Conservation (phyloP, 2,329 filamentous ascomycete species). For the Hymenoscyphus linearis region DNA sequence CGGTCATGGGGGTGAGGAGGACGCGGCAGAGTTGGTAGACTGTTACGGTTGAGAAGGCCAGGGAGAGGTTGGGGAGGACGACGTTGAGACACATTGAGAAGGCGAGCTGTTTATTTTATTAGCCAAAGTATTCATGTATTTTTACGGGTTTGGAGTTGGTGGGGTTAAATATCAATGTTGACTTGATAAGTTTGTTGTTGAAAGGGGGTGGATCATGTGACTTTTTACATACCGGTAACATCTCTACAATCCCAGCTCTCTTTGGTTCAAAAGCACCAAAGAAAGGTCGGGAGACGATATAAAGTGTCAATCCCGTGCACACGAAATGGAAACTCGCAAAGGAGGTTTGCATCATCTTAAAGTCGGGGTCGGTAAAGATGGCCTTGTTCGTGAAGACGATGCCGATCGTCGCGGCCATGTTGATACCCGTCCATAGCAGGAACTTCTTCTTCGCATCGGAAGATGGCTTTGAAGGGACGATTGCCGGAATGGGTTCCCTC, state of each 20-base stretch:
- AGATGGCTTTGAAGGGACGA: constrained; percentile 4
- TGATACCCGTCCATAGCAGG: constrained; percentile 18
- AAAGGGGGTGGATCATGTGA: constrained; percentile 1
- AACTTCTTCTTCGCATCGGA: constrained; percentile 5
- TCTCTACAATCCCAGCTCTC: constrained; percentile 22
- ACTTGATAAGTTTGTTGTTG: background rate
- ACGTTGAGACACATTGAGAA: constrained; percentile 28
- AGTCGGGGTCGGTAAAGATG: constrained; percentile 26
- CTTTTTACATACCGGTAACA: constrained; percentile 21
- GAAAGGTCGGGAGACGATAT: constrained; percentile 18
- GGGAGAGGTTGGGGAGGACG: constrained; percentile 26
- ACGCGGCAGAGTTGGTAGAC: constrained; percentile 31
- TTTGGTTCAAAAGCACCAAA: constrained; percentile 27
- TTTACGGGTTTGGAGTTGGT: background rate
- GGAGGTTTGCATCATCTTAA: constrained; percentile 27
- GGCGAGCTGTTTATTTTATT: constrained; percentile 15
- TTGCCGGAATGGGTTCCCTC: constrained; percentile 1
- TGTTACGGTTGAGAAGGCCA: constrained; percentile 27
- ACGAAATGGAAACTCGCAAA: constrained; percentile 27
- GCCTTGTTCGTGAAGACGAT: constrained; percentile 29
- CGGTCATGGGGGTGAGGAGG: constrained; percentile 28
- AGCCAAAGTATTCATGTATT: too few relatives aligned
- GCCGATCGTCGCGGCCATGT: constrained; percentile 25
- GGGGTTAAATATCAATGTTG: background rate
- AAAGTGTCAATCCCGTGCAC: constrained; percentile 26